Evolutionary conservation across 108 stramenopile genomes (phyloP), one percentile per base, ranked within the genome.

Genomic region (Cyclotella choctawhatcheeana): DNA sequence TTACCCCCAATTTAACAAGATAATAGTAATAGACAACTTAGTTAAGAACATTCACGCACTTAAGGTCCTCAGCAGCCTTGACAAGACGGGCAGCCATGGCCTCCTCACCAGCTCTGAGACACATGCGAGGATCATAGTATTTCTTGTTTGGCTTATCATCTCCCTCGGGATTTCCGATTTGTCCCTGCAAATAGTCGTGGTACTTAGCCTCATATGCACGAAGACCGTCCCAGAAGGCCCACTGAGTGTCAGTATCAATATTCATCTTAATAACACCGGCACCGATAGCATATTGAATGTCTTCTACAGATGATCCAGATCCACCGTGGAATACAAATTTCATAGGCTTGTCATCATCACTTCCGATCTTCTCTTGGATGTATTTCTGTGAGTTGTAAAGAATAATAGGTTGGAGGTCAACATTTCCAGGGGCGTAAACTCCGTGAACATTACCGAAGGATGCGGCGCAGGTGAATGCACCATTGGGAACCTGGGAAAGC

Each of bases 181-280:
- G 97, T 61, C 82, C 85, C 74, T 98, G 97, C 67, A 97, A 84
- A 88, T 94, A 97, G 69, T 93, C 96, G 76, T 88, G 96, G 89
- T 96, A 81, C 84, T 91, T 87, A 68, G 88, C 88, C 77, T 96
- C 96, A 69, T 92, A 96, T 8, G 62, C 85, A 52, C 92, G 89
- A 55, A 97, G 70, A 69, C 96, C 96, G 52, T 94, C 93, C 95
- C 95, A 96, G 90, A 82, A 96, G 12, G 86, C 87, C 97, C 97
- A 98, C 88, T 98, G 97, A 55, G 96, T 97, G 73, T 98, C 97
- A 48, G 97, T 98, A 83, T 98, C 97, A 84, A 98, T 96, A 87
- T 98, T 98, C 97, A 98, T 98, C 91, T 98, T 98, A 81, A 98
- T 90, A 58, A 96, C 95, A 52, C 97, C 97, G 53, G 89, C 90